Evolutionary conservation across 306 rosid species (phyloP).

Genomic region (Cicer judaicum): DNA sequence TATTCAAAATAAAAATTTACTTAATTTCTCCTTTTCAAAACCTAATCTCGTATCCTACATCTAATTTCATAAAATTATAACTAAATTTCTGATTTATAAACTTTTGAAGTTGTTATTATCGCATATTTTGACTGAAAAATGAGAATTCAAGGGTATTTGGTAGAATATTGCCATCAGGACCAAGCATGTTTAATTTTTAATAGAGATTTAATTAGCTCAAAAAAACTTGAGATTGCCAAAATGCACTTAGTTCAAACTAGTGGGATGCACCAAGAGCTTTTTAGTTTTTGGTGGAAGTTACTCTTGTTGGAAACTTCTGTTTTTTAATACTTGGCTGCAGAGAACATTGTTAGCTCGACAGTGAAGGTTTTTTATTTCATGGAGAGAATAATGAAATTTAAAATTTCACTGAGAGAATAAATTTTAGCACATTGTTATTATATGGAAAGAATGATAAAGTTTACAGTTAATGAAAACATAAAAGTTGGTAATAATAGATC

Average conservation of each 20-base stretch:
- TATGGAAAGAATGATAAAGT: too few species aligned
- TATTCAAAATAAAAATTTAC: background rate
- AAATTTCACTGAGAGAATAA: too few species aligned
- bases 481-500: too few species aligned
- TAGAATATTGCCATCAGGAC: background rate
- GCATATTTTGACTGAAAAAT: background rate
- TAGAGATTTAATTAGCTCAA: too few species aligned
- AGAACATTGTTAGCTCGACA: too few species aligned
- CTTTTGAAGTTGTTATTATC: background rate
- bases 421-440: too few species aligned
- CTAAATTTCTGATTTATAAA: background rate
- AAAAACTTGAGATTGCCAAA: background rate
- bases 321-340: too few species aligned
- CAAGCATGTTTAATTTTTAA: background rate
- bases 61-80: background rate
- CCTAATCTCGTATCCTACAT: background rate
- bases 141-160: background rate
- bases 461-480: too few species aligned
- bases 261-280: background rate
- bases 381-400: too few species aligned
- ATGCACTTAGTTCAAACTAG: background rate
- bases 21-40: background rate
- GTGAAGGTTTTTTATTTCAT: too few species aligned
- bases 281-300: background rate
- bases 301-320: conserved; percentile 12